Evolutionary conservation across 148 eudicot genomes (phyloP).

Genomic region (Amaranthus palmeri): DNA sequence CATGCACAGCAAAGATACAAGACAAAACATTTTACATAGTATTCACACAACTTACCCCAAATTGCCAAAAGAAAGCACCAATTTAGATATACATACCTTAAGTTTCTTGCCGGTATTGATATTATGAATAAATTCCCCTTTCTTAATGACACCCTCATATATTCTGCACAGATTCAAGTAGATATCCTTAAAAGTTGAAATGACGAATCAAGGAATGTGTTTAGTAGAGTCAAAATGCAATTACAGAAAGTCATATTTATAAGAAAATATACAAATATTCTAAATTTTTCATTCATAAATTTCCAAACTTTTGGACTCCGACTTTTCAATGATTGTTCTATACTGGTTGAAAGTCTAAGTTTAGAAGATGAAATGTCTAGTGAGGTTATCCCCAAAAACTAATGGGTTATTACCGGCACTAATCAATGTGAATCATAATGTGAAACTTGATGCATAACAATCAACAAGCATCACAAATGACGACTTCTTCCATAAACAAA

Average conservation of each 20-base stretch:
- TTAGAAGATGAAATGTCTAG: not conserved
- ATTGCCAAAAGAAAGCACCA: conserved; percentile 1
- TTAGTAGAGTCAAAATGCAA: not conserved
- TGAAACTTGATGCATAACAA: not conserved
- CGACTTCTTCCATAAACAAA: not conserved
- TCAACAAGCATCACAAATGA: not conserved
- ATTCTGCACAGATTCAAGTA: conserved; percentile 45
- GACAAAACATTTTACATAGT: not conserved
- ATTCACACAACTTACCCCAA: not conserved
- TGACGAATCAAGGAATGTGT: no score
- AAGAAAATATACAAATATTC: not conserved
- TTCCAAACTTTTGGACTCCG: no score
- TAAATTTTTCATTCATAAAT: no score
- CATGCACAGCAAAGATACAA: not conserved
- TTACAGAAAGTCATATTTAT: conserved; percentile 4
- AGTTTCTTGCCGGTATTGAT: conserved; percentile 88
- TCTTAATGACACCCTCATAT: conserved; percentile 83
- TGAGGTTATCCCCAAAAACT: not conserved
- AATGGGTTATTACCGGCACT: not conserved
- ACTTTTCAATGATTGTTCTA: no score
- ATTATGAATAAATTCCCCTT: conserved; percentile 89
- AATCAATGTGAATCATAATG: not conserved
- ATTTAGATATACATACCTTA: conserved; percentile 41
- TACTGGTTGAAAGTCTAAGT: not conserved
- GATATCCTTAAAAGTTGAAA: no score